These are phyloP conservation scores for Immersiella caudata DNA, from an alignment of 495 filamentous ascomycete species.

Conservation along the genomic window DNA sequence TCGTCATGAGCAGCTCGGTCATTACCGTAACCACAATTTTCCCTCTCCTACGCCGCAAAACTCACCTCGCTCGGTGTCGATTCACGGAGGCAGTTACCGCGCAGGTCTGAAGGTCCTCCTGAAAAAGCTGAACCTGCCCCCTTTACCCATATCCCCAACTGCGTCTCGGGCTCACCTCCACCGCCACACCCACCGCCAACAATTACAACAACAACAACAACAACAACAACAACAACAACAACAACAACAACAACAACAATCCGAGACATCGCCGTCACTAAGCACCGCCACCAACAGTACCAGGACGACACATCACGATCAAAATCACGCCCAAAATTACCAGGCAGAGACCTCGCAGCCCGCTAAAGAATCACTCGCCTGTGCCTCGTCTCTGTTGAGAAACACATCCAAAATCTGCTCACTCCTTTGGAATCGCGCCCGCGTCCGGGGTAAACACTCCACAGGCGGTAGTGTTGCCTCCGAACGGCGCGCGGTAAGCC, in stretches of 20 bases:
- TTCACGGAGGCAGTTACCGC: not conserved
- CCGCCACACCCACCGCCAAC: slow-evolving; percentile 5
- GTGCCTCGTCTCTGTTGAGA: slow-evolving; percentile 24
- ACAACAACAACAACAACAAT: not conserved
- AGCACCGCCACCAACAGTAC: no score
- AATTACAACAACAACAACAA: no score
- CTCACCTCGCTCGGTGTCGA: not conserved
- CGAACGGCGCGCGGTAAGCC: slow-evolving; percentile 26
- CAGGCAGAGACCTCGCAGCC: not conserved
- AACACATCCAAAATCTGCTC: slow-evolving; percentile 36
- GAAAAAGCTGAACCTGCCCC: not conserved
- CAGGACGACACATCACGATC: no score
- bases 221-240: not conserved
- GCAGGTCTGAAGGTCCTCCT: not conserved
- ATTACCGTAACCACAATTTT: not conserved
- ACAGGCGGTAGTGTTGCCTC: slow-evolving; percentile 25
- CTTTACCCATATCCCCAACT: not conserved
- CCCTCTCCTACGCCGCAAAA: not conserved
- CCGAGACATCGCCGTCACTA: no score
- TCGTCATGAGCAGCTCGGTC: no score
- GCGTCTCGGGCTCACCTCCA: not conserved
- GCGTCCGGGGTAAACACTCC: slow-evolving; percentile 10
- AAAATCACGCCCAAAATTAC: not conserved
- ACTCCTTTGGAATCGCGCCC: slow-evolving; percentile 33
- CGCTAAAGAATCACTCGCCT: not conserved